Evolutionary conservation across 1,284 basidiomycete genomes (phyloP).

Genomic region (Dichomitus squalens): DNA sequence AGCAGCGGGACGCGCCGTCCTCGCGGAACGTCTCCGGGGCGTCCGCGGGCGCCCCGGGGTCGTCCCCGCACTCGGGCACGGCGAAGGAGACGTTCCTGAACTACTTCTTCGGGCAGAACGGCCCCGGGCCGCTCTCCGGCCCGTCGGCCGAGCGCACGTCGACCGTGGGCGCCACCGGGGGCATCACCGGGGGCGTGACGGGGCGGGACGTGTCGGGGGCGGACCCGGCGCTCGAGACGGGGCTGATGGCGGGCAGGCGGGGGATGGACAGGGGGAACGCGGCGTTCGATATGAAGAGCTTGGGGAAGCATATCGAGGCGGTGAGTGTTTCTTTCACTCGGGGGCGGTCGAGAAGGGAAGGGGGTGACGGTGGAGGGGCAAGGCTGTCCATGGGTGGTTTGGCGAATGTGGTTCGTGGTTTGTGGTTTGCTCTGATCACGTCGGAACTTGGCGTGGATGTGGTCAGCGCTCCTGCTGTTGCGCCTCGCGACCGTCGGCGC

Average conservation of each 20-base stretch:
- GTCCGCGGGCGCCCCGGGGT: constrained; percentile 19
- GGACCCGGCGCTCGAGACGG: constrained; percentile 52
- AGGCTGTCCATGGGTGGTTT: background rate
- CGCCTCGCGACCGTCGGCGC: no score
- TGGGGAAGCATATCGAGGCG: constrained; percentile 94
- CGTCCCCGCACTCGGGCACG: constrained; percentile 32
- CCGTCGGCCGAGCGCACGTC: constrained; percentile 44
- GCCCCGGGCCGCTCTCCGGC: constrained; percentile 63
- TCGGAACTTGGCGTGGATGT: no score
- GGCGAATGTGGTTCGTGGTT: background rate
- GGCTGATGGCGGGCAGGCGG: constrained; percentile 67
- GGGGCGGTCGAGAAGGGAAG: background rate
- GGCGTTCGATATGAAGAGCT: constrained; percentile 98
- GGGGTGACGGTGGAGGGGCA: no score
- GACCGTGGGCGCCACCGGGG: constrained; percentile 11
- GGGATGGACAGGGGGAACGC: constrained; percentile 78
- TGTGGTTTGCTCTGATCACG: no score
- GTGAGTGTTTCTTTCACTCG: constrained; percentile 49
- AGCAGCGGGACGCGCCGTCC: constrained; percentile 27
- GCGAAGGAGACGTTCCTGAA: constrained; percentile 91
- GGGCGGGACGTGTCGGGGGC: constrained; percentile 63
- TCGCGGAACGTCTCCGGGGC: constrained; percentile 38
- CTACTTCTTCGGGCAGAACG: constrained; percentile 93
- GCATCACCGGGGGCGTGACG: constrained; percentile 18
- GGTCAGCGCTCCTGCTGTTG: background rate